Evolutionary conservation across 2,329 filamentous ascomycete species (phyloP).

Genomic region (Pseudogymnoascus sp.): DNA sequence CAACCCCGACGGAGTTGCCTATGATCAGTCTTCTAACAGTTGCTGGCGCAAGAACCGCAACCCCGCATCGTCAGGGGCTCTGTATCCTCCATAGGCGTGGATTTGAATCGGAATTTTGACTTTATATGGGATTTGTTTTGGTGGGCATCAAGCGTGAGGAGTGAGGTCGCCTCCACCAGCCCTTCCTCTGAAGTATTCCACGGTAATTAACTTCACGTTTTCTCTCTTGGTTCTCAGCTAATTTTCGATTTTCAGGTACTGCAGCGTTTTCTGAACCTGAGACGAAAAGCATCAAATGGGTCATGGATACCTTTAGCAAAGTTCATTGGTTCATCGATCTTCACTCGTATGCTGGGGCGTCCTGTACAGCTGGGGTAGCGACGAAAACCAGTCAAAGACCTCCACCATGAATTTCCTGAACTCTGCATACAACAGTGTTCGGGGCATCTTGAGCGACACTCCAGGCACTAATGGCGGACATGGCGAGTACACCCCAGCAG

Average conservation of each 20-base stretch:
- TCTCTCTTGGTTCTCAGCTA: constrained; percentile 4
- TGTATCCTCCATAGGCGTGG: constrained; percentile 34
- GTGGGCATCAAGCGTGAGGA: constrained; percentile 34
- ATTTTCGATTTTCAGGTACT: constrained; percentile 29
- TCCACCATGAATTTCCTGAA: constrained; percentile 44
- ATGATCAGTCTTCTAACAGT: constrained; percentile 39
- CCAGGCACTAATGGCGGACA: constrained; percentile 30
- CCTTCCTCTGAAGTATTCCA: constrained; percentile 41
- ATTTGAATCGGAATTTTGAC: constrained; percentile 50
- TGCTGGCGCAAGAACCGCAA: constrained; percentile 52
- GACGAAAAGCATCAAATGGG: constrained; percentile 44
- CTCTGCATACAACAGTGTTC: constrained; percentile 40
- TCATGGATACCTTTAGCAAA: constrained; percentile 40
- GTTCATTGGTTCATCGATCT: constrained; percentile 51
- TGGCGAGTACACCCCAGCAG: constrained; percentile 36
- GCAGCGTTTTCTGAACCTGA: constrained; percentile 47
- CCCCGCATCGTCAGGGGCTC: constrained; percentile 30
- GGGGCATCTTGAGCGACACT: constrained; percentile 37
- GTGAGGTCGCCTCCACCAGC: constrained; percentile 32
- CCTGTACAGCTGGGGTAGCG: constrained; percentile 49
- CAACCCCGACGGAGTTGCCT: constrained; percentile 45
- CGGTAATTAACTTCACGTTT: constrained; percentile 13
- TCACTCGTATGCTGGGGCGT: constrained; percentile 44
- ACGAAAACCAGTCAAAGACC: constrained; percentile 40
- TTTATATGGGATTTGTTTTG: constrained; percentile 46